These are phyloP conservation scores for Arthrinium puccinioides DNA, from an alignment of 2,329 filamentous ascomycete genomes.

Conservation along the genomic window DNA sequence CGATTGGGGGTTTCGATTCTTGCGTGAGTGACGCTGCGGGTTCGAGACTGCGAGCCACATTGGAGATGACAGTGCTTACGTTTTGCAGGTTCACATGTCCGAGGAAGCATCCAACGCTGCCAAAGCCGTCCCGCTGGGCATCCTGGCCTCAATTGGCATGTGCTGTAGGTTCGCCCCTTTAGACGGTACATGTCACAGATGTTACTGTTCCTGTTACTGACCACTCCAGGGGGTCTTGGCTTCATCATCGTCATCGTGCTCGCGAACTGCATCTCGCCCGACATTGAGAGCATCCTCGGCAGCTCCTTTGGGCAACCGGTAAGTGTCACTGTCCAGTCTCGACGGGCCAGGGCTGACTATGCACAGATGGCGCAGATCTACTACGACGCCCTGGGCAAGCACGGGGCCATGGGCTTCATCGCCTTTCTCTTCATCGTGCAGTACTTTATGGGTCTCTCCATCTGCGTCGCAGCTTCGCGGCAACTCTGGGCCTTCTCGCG, in stretches of 20 bases:
- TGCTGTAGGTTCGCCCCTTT: not conserved
- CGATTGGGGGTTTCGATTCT: not conserved
- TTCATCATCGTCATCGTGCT: slow-evolving; percentile 1
- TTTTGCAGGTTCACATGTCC: not conserved
- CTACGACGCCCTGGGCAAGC: not conserved
- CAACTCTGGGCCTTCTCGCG: slow-evolving; percentile 2
- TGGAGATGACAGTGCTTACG: not conserved
- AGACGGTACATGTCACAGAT: not conserved
- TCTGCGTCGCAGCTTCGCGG: not conserved
- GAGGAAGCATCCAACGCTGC: slow-evolving; percentile 2
- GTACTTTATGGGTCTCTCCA: slow-evolving; percentile 2
- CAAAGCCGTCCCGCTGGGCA: not conserved
- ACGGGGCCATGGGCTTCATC: not conserved
- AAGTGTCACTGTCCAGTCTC: not conserved
- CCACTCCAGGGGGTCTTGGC: not conserved
- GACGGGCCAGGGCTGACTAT: too few relatives aligned
- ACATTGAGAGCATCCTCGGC: not conserved
- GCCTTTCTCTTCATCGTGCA: slow-evolving; percentile 1
- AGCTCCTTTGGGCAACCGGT: not conserved
- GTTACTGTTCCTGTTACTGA: not conserved
- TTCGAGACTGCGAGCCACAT: too few relatives aligned
- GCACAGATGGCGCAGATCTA: slow-evolving; percentile 1
- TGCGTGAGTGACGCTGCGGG: not conserved
- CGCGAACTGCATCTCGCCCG: not conserved
- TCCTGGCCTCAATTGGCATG: not conserved